Percentiles rank a stretch among this genome's conserved stretches.
These are phyloP conservation scores for Xylaria sp. DNA, from an alignment of 495 filamentous ascomycete genomes.

Conservation along the genomic window DNA sequence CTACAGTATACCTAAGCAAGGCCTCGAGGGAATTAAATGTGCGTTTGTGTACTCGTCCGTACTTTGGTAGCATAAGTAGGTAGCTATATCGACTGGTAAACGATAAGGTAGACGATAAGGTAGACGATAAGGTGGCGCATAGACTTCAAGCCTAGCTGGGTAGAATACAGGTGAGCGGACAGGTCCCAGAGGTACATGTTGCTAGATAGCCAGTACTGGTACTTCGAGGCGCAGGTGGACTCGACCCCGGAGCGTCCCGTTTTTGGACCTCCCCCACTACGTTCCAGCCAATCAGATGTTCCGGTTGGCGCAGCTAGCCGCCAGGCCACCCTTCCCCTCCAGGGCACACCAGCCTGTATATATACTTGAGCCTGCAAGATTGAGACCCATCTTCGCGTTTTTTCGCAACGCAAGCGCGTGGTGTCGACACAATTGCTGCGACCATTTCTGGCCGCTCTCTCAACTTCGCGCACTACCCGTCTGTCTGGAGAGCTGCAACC, in stretches of 20 bases:
- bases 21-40: background rate
- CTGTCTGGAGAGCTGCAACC: background rate
- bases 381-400: conserved; percentile 9
- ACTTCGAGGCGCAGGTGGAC: background rate
- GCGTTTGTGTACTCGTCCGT: background rate
- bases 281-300: background rate
- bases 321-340: background rate
- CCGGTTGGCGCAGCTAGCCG: background rate
- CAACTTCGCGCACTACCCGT: background rate
- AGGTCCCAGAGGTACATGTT: too few species aligned
- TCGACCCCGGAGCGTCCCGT: background rate
- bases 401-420: conserved; percentile 7
- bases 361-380: conserved; percentile 1
- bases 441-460: background rate
- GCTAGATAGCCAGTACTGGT: background rate
- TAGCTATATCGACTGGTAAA: too few species aligned
- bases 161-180: too few species aligned
- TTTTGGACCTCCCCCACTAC: background rate
- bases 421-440: background rate
- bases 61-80: too few species aligned
- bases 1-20: background rate
- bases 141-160: too few species aligned
- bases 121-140: too few species aligned
- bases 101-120: too few species aligned
- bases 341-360: background rate